Conservation (phyloP, 768 basidiomycete genomes). For the Lactifluus pinguis region DNA sequence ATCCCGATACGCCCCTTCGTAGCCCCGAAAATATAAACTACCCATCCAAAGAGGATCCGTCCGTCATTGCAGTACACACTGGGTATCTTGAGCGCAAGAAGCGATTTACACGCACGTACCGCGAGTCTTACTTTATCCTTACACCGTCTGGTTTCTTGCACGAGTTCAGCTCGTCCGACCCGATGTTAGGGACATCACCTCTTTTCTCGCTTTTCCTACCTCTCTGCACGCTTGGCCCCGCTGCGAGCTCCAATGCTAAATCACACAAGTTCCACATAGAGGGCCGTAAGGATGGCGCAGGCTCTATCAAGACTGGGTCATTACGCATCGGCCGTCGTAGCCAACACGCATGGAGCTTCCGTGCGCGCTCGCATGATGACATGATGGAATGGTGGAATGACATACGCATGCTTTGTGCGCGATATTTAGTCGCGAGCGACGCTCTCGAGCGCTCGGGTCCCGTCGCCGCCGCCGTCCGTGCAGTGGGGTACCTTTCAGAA, state of each 20-base stretch:
- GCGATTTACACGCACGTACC: conserved; percentile 79
- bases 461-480: conserved; percentile 84
- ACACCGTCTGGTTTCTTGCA: conserved; percentile 96
- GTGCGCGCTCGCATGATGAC: conserved; percentile 82
- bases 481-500: conserved; percentile 81
- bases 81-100: conserved; percentile 94
- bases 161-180: conserved; percentile 77
- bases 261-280: conserved; percentile 98
- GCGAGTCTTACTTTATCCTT: conserved; percentile 84
- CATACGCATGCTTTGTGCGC: conserved; percentile 82
- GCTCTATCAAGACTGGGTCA: conserved; percentile 51
- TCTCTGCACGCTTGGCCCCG: conserved; percentile 90
- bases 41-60: conserved; percentile 85
- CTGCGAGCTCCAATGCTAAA: conserved; percentile 53
- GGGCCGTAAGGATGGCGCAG: conserved; percentile 74
- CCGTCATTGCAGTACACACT: conserved; percentile 75
- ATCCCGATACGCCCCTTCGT: conserved; percentile 91
- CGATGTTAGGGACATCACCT: conserved; percentile 48
- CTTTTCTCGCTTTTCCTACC: conserved; percentile 87
- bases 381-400: conserved; percentile 99
- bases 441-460: conserved; percentile 88
- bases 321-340: conserved; percentile 32
- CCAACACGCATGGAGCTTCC: conserved; percentile 80
- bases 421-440: conserved; percentile 92
- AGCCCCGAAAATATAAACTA: conserved; percentile 72